Evolutionary conservation across 2,329 filamentous ascomycete genomes (phyloP).

Genomic region (Epichloe scottii): DNA sequence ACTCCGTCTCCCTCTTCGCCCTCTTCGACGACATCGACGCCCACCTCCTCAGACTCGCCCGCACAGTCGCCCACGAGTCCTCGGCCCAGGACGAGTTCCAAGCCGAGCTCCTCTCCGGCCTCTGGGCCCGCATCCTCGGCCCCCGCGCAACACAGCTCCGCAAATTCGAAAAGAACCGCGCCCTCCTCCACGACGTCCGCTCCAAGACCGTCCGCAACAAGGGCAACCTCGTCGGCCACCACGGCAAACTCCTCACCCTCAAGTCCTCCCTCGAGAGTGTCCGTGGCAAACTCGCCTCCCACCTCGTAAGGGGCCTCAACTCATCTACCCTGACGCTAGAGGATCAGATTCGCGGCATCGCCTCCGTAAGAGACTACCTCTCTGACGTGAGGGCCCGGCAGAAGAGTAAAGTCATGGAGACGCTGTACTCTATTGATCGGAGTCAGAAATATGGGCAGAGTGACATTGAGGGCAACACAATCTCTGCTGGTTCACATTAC

Average conservation of each 20-base stretch:
- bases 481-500: slow-evolving; percentile 3
- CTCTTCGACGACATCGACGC: slow-evolving; percentile 88
- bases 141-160: slow-evolving; percentile 60
- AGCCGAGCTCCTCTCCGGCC: slow-evolving; percentile 65
- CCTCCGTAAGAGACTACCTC: slow-evolving; percentile 68
- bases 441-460: slow-evolving; percentile 4
- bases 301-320: slow-evolving; percentile 60
- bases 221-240: slow-evolving; percentile 73
- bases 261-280: slow-evolving; percentile 82
- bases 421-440: slow-evolving; percentile 31
- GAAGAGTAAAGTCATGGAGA: slow-evolving; percentile 72
- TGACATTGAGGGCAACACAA: slow-evolving; percentile 15
- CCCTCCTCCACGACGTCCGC: slow-evolving; percentile 65
- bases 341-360: slow-evolving; percentile 73
- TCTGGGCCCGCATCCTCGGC: slow-evolving; percentile 80
- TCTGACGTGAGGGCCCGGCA: slow-evolving; percentile 64
- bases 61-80: slow-evolving; percentile 72
- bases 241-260: slow-evolving; percentile 67
- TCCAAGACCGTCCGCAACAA: slow-evolving; percentile 81
- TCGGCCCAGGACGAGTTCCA: slow-evolving; percentile 70
- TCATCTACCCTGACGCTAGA: slow-evolving; percentile 62
- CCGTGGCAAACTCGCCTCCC: slow-evolving; percentile 69
- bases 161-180: slow-evolving; percentile 86
- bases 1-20: slow-evolving; percentile 67
- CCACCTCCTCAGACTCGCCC: slow-evolving; percentile 79